Percentiles rank a stretch among this genome's conserved stretches.
These are phyloP conservation scores for Emergomyces pasteurianus DNA, from an alignment of 2,329 filamentous ascomycete genomes.

Conservation along the genomic window DNA sequence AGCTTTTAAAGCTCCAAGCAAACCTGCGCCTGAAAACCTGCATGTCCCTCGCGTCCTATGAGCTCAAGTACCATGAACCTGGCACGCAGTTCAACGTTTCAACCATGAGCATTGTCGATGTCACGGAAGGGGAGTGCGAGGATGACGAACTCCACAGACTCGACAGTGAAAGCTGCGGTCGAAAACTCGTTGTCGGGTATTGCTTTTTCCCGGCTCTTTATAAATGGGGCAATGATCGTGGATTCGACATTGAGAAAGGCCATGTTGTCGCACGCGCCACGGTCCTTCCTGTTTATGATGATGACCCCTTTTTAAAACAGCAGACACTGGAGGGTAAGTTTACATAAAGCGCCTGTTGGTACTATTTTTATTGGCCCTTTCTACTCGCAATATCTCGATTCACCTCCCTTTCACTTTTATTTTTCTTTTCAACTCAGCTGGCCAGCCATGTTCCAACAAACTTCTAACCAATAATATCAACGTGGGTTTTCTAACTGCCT, in stretches of 20 bases:
- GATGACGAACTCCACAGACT: not conserved
- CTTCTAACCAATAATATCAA: not conserved
- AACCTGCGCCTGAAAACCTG: not conserved
- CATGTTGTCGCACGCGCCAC: not conserved
- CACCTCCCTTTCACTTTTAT: no score
- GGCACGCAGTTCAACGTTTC: not conserved
- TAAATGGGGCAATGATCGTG: constrained; percentile 3
- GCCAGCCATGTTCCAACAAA: not conserved
- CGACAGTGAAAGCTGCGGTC: not conserved
- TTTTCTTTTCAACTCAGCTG: not conserved
- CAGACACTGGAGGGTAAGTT: not conserved
- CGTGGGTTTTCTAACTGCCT: not conserved
- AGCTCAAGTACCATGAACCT: not conserved
- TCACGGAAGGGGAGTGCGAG: constrained; percentile 1
- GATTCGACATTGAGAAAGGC: not conserved
- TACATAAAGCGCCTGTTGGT: not conserved
- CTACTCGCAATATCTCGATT: no score
- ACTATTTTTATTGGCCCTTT: not conserved
- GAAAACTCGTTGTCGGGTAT: not conserved
- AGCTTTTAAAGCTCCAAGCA: not conserved
- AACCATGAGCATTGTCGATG: constrained; percentile 2
- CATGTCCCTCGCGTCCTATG: not conserved
- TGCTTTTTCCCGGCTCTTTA: constrained; percentile 1
- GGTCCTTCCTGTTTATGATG: not conserved
- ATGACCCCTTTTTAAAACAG: not conserved